These are phyloP conservation scores for Tuber melanosporum DNA, from an alignment of 495 filamentous ascomycete species.

Conservation along the genomic window DNA sequence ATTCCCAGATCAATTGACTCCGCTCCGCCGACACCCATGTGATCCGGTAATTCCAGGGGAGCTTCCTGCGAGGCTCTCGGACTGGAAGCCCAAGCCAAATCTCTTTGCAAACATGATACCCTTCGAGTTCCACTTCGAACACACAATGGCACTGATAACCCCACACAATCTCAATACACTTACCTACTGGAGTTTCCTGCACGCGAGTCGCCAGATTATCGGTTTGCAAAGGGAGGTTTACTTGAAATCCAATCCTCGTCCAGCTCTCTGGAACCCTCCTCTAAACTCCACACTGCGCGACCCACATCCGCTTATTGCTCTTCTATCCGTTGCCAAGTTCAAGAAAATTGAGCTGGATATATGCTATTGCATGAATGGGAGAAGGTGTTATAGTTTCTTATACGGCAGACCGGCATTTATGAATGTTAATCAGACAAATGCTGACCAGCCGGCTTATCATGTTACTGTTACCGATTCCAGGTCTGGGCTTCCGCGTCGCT, in stretches of 20 bases:
- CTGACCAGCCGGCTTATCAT: neutral
- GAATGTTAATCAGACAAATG: neutral
- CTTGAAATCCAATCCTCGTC: neutral
- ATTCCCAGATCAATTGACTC: conserved; percentile 16
- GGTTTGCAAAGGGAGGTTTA: neutral
- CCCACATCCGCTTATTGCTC: conserved; percentile 30
- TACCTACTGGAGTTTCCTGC: neutral
- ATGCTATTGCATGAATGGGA: conserved; percentile 18
- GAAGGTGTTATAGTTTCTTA: conserved; percentile 28
- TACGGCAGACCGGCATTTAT: conserved; percentile 14
- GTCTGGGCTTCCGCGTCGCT: neutral
- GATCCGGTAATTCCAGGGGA: conserved; percentile 7
- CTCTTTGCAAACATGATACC: conserved; percentile 27
- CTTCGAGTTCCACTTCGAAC: conserved; percentile 13
- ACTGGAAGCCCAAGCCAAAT: conserved; percentile 14
- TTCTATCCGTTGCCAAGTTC: conserved; percentile 21
- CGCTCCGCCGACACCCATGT: conserved; percentile 8
- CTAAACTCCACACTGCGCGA: conserved; percentile 20
- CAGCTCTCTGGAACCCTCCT: conserved; percentile 16
- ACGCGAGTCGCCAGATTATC: neutral
- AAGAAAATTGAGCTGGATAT: conserved; percentile 20
- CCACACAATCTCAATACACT: conserved; percentile 1
- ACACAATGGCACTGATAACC: conserved; percentile 23
- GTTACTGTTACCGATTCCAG: neutral
- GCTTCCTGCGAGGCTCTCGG: neutral